Base-by-base conservation (phyloP, 225 moss, liverwort and hornwort genomes). In the Polytrichum commune region DNA sequence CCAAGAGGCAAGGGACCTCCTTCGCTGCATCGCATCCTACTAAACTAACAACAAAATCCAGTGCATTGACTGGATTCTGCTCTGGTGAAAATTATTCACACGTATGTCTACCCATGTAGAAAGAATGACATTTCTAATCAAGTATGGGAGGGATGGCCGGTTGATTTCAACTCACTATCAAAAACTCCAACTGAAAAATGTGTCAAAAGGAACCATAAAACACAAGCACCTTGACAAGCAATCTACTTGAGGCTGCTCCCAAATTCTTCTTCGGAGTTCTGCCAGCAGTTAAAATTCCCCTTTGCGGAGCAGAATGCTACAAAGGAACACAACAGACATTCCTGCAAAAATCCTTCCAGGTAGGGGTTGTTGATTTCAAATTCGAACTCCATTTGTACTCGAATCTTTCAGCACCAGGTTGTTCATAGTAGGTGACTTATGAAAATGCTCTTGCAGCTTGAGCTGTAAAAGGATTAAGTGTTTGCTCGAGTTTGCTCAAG, bases 401-500 rank as follows among this genome's bases (percentile, higher is more conserved):
- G 0, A 46, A 46, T 46, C 46, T 16, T 46, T 46, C 46, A 46
- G 46, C 13, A 10, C 46, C 46, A 46, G 10, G 46, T 46, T 46
- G 16, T 46, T 16, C 13, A 46, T 16, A 46, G 46, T 46, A 13
- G 13, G 16, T 46, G 46, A 16, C 46, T 46, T 46, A 46, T 46
- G 16, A 46, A 46, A 46, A 46, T 32, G 46, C 1, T 16, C 46
- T 16, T 46, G 46, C 35, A 35, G 35, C 58, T 58, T 58, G 9
- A 35, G 9, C 9, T 58, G 58, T 20, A 58, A 23, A 58, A 58
- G 58, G 58, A 7, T 46, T 6, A 22, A 20, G 20, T 58, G 58
- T 20, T 58, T 6, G 6, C 58, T 20, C 1, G 4, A 24, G 58
- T 58, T 23, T 2, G 22, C n/a, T 76, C 54, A 86, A 19, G 86